Evolutionary conservation across 208 protist species (phyloP), one percentile per base, ranked within the genome.

Genomic region (Trichomonas tenax): DNA sequence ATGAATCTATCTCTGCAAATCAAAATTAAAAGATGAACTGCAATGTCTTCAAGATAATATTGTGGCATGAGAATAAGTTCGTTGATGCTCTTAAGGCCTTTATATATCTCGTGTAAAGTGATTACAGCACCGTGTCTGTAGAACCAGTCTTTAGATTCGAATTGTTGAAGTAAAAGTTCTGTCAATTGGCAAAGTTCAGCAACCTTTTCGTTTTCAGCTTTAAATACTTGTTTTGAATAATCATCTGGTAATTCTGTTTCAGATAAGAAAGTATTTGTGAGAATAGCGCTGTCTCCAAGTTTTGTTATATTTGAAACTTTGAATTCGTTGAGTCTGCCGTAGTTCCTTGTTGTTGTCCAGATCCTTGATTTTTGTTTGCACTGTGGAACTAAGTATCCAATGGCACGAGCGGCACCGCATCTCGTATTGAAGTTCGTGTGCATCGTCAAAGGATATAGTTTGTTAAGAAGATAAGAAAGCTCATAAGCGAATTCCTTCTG

Each of bases 401-500:
- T 17, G 46, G 86, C 86, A n/a, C 17, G 41, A 38, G 44, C 40
- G 9, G 86, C 44, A 17, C 40, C 86, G 15, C 86, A 26, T 38
- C 86, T 4, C n/a, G 40, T 48, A 17, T 93, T 41, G n/a, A 51
- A 93, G 26, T 93, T 44, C 8, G 41, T 8, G 15, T 93, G 26
- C 26, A 93, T n/a, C 2, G 46, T 23, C 26, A 93, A 38, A 34
- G 86, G 86, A 51, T 51, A 93, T 0, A 93, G n/a, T 93, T 93
- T 93, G 34, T 58, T 8, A 34, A 93, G 45, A 48, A 93, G n/a
- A n/a, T 34, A 44, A 34, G 86, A 93, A 38, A 93, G 45, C 10
- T 93, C 86, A 38, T 51, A 93, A 58, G 86, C 41, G 51, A 93
- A 93, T 93, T 93, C 86, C 51, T 93, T 93, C 31, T 93, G 86